Conservation (phyloP, 2,329 filamentous ascomycete species). For the Fusarium sp. region DNA sequence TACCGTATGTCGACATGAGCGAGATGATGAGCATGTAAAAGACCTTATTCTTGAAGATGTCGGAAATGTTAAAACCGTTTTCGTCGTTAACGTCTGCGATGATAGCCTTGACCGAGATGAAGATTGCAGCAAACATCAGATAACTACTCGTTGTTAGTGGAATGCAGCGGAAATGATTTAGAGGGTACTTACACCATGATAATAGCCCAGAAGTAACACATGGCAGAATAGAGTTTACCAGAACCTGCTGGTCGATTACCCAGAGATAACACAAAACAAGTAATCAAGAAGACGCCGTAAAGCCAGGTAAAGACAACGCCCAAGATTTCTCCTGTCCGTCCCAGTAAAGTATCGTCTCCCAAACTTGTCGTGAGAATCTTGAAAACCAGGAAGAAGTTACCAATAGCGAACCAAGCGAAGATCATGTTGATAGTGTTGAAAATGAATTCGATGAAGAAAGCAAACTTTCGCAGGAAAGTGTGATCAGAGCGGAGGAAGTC, state of each 20-base stretch:
- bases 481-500: slow-evolving; percentile 96
- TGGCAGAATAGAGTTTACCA: slow-evolving; percentile 92
- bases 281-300: slow-evolving; percentile 90
- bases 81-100: slow-evolving; percentile 74
- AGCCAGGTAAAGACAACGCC: slow-evolving; percentile 96
- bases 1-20: slow-evolving; percentile 88
- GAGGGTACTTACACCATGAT: slow-evolving; percentile 84
- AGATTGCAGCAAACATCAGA: slow-evolving; percentile 93
- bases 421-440: slow-evolving; percentile 98
- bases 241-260: slow-evolving; percentile 96
- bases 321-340: slow-evolving; percentile 81
- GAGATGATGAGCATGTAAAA: slow-evolving; percentile 97
- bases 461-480: slow-evolving; percentile 85
- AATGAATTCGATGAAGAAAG: slow-evolving; percentile 91
- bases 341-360: slow-evolving; percentile 76
- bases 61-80: slow-evolving; percentile 74
- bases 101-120: slow-evolving; percentile 91
- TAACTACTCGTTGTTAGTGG: slow-evolving; percentile 67
- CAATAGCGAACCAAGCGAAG: slow-evolving; percentile 98
- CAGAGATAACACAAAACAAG: slow-evolving; percentile 94
- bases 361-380: slow-evolving; percentile 93
- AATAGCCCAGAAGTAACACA: slow-evolving; percentile 98
- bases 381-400: slow-evolving; percentile 99
- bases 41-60: slow-evolving; percentile 86
- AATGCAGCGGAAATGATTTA: neutral